Base-by-base conservation (phyloP, 495 filamentous ascomycete species). In the Aspergillus heteromorphus region DNA sequence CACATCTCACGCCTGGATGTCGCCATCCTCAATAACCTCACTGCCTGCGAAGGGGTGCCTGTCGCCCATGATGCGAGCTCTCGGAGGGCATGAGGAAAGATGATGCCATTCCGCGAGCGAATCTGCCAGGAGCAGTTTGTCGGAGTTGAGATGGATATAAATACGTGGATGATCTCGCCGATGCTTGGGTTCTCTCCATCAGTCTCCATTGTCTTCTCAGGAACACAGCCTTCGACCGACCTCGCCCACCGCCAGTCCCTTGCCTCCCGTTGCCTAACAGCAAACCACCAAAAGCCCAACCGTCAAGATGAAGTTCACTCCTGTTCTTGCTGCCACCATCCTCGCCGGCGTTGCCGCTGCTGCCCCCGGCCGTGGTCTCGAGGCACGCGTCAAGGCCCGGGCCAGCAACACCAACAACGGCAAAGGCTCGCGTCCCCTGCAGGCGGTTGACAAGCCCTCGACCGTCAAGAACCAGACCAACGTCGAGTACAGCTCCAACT, bases 401-500 rank as follows among this genome's bases (percentile, higher is more conserved):
- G 3, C 43, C 27, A 27, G 7, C 43, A 47, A 23, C 18, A n/a
- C n/a, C n/a, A n/a, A n/a, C n/a, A n/a, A n/a, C n/a, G n/a, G n/a
- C n/a, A 23, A 27, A 23, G 43, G 43, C 43, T 47, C 43, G 7
- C 43, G 43, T 14, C 43, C 43, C 27, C 23, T 47, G 13, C 13
- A 47, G 43, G 13, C 43, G 14, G 43, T 47, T 13, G 27, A 25
- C 43, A 14, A 20, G 17, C 20, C 43, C 0, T 13, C 43, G 0
- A 47, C 43, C 4, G 21, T 29, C 43, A 47, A 47, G 43, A 47
- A 47, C 50, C 38, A 42, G 40, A 52, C 23, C 50, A 52, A 52
- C 52, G 43, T 47, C 40, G 58, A 70, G 49, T 82, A 80, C 56
- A 73, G 66, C 54, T 67, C 68, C 6, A 83, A 82, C 64, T 82